A percentile compares a stretch with the other conserved stretches of the same genome.
These are phyloP conservation scores for Annulohypoxylon bovei DNA, from an alignment of 495 filamentous ascomycete genomes.

Conservation along the genomic window DNA sequence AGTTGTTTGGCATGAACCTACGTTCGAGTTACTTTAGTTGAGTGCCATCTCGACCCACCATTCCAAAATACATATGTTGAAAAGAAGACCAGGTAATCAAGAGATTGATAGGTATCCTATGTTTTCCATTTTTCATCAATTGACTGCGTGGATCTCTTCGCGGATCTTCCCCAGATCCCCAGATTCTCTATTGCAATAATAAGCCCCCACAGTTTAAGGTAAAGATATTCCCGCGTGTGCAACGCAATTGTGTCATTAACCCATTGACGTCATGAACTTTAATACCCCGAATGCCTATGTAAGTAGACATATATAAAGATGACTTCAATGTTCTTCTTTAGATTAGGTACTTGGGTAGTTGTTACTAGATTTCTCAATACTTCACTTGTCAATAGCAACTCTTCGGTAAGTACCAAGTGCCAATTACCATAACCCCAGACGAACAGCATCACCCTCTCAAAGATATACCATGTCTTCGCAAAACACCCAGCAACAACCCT, in stretches of 20 bases:
- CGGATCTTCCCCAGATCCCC: slow-evolving; percentile 37
- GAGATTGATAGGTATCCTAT: neutral
- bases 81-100: neutral
- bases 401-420: neutral
- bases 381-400: neutral
- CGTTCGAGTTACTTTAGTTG: neutral
- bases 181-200: slow-evolving; percentile 7
- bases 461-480: slow-evolving; percentile 37
- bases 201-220: slow-evolving; percentile 30
- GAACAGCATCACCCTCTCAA: neutral
- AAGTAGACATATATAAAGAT: slow-evolving; percentile 11
- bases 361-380: neutral
- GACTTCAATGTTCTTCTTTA: neutral
- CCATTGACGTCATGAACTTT: slow-evolving; percentile 33
- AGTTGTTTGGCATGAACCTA: neutral
- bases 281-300: neutral
- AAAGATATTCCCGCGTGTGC: slow-evolving; percentile 25
- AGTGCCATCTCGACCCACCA: neutral
- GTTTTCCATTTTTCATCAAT: slow-evolving; percentile 33
- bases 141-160: slow-evolving; percentile 26
- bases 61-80: no score
- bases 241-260: slow-evolving; percentile 38
- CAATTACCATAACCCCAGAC: neutral
- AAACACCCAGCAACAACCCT: slow-evolving; percentile 46
- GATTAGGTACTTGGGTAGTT: neutral